Evolutionary conservation across 495 filamentous ascomycete species (phyloP).

Genomic region (Talaromyces wortmannii): DNA sequence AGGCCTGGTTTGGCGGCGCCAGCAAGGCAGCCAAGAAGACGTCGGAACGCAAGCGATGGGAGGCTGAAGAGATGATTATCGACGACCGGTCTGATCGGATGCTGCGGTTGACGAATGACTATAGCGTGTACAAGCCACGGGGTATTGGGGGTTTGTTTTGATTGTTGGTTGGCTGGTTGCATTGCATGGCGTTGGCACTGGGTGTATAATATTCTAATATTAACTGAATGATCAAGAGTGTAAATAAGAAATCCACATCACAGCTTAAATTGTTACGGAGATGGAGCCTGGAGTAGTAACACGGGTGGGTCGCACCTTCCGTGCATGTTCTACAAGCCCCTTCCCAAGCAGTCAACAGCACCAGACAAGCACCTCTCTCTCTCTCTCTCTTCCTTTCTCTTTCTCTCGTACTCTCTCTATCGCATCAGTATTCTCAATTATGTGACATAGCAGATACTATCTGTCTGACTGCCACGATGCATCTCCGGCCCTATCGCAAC

Average conservation of each 20-base stretch:
- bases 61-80: conserved; percentile 30
- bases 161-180: background rate
- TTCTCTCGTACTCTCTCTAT: background rate
- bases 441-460: background rate
- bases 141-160: conserved; percentile 20
- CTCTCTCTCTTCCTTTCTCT: background rate
- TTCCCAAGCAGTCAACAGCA: background rate
- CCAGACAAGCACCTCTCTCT: background rate
- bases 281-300: background rate
- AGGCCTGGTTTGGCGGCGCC: conserved; percentile 43
- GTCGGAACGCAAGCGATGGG: conserved; percentile 26
- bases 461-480: background rate
- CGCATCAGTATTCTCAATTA: background rate
- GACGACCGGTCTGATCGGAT: conserved; percentile 33
- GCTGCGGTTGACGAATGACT: conserved; percentile 24
- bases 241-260: too few relatives aligned
- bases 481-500: background rate
- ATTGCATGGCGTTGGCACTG: background rate
- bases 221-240: too few relatives aligned
- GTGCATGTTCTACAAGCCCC: too few relatives aligned
- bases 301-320: too few relatives aligned
- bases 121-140: conserved; percentile 35
- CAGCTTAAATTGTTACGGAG: background rate
- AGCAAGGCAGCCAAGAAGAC: conserved; percentile 17
- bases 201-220: background rate